Conservation (phyloP, 345 rosid species). For the Syzygium grande region DNA sequence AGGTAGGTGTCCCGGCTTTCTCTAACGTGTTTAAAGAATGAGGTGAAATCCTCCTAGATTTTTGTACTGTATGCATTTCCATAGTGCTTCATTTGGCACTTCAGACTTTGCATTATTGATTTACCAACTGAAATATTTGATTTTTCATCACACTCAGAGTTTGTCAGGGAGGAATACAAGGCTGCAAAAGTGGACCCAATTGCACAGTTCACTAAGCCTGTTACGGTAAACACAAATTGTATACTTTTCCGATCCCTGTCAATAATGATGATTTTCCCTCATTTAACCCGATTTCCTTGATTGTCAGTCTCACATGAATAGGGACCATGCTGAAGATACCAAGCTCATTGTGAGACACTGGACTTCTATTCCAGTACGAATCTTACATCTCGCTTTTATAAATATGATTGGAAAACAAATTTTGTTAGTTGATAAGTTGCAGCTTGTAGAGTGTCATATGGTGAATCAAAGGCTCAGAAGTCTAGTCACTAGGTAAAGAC, state of each 20-base stretch:
- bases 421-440: neutral
- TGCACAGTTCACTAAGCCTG: conserved; percentile 79
- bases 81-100: neutral
- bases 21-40: neutral
- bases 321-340: conserved; percentile 88
- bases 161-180: conserved; percentile 58
- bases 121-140: neutral
- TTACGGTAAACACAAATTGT: conserved; percentile 42
- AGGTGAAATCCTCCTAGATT: neutral
- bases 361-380: conserved; percentile 69
- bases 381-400: neutral
- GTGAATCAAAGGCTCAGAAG: neutral
- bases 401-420: neutral
- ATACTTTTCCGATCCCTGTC: neutral
- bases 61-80: neutral
- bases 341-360: conserved; percentile 64
- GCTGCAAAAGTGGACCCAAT: conserved; percentile 81
- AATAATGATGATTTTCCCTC: neutral
- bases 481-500: neutral
- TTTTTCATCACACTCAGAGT: conserved; percentile 34
- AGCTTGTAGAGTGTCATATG: neutral
- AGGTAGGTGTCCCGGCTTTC: conserved; percentile 36
- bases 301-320: conserved; percentile 81
- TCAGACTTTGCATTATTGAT: neutral
- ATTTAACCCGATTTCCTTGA: neutral